Evolutionary conservation across 148 eudicot genomes (phyloP).

Genomic region (Camellia sinensis): DNA sequence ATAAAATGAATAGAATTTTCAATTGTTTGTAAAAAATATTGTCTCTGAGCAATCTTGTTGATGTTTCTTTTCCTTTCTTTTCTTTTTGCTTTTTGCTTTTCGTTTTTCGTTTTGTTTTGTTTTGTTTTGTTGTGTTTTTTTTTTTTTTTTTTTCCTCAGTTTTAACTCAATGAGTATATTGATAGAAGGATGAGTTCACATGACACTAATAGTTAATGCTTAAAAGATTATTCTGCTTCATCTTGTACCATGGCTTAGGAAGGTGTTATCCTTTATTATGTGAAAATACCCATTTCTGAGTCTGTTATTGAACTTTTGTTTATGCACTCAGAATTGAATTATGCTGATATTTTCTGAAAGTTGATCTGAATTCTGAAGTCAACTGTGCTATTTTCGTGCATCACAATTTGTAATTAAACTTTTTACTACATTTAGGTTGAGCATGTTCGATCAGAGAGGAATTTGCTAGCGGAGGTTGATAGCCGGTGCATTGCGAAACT

Average conservation of each 20-base stretch:
- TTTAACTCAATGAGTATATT: not conserved
- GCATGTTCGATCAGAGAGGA: constrained; percentile 80
- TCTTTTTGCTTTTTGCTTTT: too few relatives aligned
- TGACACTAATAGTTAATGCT: not conserved
- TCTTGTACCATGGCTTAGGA: not conserved
- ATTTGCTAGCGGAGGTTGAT: constrained; percentile 72
- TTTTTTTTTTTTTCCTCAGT: too few relatives aligned
- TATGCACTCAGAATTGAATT: not conserved
- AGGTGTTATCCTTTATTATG: not conserved
- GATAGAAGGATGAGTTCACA: not conserved
- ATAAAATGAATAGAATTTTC: not conserved
- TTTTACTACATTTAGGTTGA: constrained; percentile 49
- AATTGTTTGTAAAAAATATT: not conserved
- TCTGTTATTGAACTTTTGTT: not conserved
- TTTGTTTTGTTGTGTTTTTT: not conserved
- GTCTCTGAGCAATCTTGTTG: not conserved
- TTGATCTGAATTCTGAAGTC: not conserved
- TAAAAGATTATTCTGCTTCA: not conserved
- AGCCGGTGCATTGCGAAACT: constrained; percentile 77
- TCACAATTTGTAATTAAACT: not conserved
- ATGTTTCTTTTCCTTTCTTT: not conserved
- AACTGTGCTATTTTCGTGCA: not conserved
- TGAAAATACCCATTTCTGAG: not conserved
- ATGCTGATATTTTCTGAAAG: not conserved
- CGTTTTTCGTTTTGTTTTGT: too few relatives aligned